Evolutionary conservation across 2,329 filamentous ascomycete genomes (phyloP).

Genomic region (Nakataea oryzae): DNA sequence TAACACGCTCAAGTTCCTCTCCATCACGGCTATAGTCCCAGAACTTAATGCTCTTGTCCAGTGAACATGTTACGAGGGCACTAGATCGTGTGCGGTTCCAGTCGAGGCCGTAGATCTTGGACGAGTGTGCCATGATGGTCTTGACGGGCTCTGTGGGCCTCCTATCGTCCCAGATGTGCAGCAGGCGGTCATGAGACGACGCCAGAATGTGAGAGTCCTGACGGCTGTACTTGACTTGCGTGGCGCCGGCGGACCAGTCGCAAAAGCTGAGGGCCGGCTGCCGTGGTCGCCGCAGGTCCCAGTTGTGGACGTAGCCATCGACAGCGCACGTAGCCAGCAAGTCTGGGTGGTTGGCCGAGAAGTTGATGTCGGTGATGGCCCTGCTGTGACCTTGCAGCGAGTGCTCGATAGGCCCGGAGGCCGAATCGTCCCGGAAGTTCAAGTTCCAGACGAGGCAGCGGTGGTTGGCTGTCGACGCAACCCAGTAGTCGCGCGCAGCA

Average conservation of each 20-base stretch:
- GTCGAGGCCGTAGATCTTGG: constrained; percentile 91
- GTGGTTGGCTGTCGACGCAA: constrained; percentile 89
- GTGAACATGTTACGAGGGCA: constrained; percentile 74
- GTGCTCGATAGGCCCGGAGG: constrained; percentile 65
- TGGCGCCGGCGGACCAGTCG: constrained; percentile 88
- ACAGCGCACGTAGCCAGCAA: constrained; percentile 83
- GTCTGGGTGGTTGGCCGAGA: constrained; percentile 86
- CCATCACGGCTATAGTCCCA: constrained; percentile 57
- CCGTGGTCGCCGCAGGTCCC: constrained; percentile 70
- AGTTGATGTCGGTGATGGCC: constrained; percentile 94
- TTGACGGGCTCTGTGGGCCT: constrained; percentile 68
- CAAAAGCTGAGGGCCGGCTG: constrained; percentile 73
- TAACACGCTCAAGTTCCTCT: constrained; percentile 62
- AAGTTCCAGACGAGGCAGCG: constrained; percentile 92
- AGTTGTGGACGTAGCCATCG: constrained; percentile 86
- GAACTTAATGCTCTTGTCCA: constrained; percentile 87
- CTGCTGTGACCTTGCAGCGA: constrained; percentile 73
- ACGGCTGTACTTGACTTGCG: constrained; percentile 90
- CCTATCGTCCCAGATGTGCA: constrained; percentile 85
- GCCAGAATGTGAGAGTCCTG: constrained; percentile 80
- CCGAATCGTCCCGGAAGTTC: constrained; percentile 64
- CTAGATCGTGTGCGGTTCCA: constrained; percentile 74
- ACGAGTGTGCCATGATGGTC: constrained; percentile 79
- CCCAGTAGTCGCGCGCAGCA: constrained; percentile 80
- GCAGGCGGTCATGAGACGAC: constrained; percentile 78